phyloP scores from a whole-genome alignment of 495 filamentous ascomycete species.

The Umbilicaria muhlenbergii region DNA sequence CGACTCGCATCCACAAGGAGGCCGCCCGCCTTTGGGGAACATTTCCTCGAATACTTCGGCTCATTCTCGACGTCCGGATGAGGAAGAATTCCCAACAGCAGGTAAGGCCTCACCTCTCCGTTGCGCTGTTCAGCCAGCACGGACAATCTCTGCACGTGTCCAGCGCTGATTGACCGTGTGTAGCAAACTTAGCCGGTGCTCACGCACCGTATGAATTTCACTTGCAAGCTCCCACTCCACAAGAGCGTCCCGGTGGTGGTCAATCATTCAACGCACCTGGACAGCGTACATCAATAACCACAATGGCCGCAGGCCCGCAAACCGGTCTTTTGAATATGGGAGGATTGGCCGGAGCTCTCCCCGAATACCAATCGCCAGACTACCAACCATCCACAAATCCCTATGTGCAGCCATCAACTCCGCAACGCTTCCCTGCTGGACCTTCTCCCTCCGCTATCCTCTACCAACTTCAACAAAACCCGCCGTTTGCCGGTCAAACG shows the following conservation, averaged over 20 bases:
- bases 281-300: constrained; percentile 14
- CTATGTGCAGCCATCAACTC: constrained; percentile 17
- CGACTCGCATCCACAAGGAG: constrained; percentile 13
- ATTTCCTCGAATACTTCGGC: neutral
- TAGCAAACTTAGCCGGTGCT: neutral
- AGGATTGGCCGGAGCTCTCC: constrained; percentile 28
- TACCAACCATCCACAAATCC: neutral
- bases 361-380: constrained; percentile 18
- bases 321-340: constrained; percentile 29
- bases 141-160: neutral
- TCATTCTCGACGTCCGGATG: neutral
- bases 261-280: constrained; percentile 13
- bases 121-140: neutral
- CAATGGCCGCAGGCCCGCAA: constrained; percentile 15
- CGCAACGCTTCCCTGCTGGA: constrained; percentile 19
- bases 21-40: constrained; percentile 8
- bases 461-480: constrained; percentile 24
- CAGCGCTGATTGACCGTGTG: neutral
- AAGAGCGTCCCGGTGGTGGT: constrained; percentile 11
- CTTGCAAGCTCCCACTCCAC: constrained; percentile 4
- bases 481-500: constrained; percentile 19
- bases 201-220: constrained; percentile 10
- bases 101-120: too few relatives aligned
- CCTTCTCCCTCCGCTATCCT: constrained; percentile 16
- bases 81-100: too few relatives aligned